Percentiles rank a stretch among this genome's conserved stretches.
Evolutionary conservation across 2,329 filamentous ascomycete species (phyloP).

Genomic region (Diaporthe sp.): DNA sequence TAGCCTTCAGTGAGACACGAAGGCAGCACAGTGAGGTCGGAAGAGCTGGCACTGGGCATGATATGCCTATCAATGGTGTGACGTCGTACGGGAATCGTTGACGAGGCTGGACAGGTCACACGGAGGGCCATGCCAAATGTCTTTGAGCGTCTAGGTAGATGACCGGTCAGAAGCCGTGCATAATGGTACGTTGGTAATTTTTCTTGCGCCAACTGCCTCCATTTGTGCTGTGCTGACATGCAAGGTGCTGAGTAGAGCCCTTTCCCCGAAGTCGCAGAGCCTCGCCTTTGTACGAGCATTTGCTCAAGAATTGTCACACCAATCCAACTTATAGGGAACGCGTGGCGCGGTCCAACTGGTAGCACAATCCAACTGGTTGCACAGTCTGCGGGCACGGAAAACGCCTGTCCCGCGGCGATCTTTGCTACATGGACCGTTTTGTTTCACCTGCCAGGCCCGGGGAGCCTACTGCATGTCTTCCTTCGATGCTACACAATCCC

Average conservation of each 20-base stretch:
- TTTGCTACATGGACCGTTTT: neutral
- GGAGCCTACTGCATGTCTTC: neutral
- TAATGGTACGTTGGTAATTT: no score
- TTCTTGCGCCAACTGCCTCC: neutral
- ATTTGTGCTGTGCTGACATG: no score
- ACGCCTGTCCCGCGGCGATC: neutral
- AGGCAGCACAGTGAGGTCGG: neutral
- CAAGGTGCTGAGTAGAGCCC: no score
- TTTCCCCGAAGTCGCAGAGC: no score
- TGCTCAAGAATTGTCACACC: neutral
- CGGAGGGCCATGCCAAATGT: constrained; percentile 10
- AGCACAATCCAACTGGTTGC: neutral
- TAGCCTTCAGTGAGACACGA: neutral
- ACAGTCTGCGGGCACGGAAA: neutral
- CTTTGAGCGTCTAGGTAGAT: neutral
- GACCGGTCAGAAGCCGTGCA: neutral
- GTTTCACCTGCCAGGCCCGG: neutral
- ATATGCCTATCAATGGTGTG: no score
- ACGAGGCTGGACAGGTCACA: neutral
- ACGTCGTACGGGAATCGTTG: neutral
- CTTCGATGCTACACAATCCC: neutral
- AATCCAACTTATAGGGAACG: neutral
- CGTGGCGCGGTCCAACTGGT: neutral
- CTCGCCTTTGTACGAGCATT: no score
- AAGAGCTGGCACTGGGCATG: no score